Percentiles rank a stretch among this genome's conserved stretches.
phyloP scores from a whole-genome alignment of 164 flowering plant species.

The Echeveria elegans region DNA sequence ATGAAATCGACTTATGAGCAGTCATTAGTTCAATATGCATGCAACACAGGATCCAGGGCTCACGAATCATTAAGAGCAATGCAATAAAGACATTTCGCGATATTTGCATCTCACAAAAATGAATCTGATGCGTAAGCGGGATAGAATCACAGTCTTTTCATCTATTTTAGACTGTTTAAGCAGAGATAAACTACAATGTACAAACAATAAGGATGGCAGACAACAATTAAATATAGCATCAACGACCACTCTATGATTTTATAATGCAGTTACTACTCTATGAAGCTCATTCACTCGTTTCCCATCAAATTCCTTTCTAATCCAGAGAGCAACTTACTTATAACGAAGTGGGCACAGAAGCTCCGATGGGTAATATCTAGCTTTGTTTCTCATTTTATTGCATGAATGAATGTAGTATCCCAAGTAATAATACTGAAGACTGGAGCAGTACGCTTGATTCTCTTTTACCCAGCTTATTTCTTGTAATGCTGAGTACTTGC shows the following conservation, averaged over 20 bases:
- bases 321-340: slow-evolving; percentile 45
- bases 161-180: too few species aligned
- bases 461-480: slow-evolving; percentile 84
- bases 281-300: slow-evolving; percentile 1
- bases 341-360: slow-evolving; percentile 91
- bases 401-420: slow-evolving; percentile 94
- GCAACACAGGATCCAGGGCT: neutral
- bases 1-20: slow-evolving; percentile 9
- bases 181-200: neutral
- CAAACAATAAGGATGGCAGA: neutral
- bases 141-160: too few species aligned
- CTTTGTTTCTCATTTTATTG: slow-evolving; percentile 94
- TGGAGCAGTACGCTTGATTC: slow-evolving; percentile 55
- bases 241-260: neutral
- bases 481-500: slow-evolving; percentile 82
- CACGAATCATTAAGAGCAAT: neutral
- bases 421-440: slow-evolving; percentile 84
- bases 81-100: too few species aligned
- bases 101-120: too few species aligned
- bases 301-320: neutral
- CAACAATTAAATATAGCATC: neutral
- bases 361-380: slow-evolving; percentile 85
- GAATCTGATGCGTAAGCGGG: too few species aligned
- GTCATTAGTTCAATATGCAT: neutral
- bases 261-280: neutral